Evolutionary conservation across 768 basidiomycete genomes (phyloP).

Genomic region (Lactarius hatsudake): DNA sequence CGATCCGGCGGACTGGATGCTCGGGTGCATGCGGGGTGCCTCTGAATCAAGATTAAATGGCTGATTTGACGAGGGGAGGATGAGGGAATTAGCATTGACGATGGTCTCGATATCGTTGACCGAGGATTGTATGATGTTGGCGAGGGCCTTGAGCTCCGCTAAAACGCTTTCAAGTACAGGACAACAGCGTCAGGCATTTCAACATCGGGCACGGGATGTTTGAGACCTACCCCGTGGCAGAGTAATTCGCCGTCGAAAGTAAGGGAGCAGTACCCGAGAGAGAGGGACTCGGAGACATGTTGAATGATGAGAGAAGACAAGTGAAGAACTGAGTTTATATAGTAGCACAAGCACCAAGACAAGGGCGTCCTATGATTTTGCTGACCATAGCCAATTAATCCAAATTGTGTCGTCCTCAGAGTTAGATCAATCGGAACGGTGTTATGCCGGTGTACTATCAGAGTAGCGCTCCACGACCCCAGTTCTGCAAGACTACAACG

Average conservation of each 20-base stretch:
- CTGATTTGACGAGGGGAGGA: background rate
- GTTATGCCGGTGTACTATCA: no score
- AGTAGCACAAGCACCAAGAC: no score
- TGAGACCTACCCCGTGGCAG: background rate
- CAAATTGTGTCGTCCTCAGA: no score
- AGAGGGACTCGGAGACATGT: background rate
- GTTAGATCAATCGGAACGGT: no score
- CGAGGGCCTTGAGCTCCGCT: constrained; percentile 5
- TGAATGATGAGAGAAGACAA: background rate
- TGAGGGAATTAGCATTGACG: background rate
- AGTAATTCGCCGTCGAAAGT: background rate
- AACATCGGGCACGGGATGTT: background rate
- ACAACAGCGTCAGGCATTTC: background rate
- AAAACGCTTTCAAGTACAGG: background rate
- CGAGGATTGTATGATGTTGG: constrained; percentile 5
- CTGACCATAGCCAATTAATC: no score
- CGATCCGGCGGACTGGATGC: background rate
- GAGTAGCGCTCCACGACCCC: no score
- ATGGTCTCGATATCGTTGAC: background rate
- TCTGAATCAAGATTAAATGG: background rate
- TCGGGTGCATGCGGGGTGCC: background rate
- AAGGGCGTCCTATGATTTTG: no score
- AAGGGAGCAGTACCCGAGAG: background rate
- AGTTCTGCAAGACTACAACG: no score
- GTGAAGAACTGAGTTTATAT: background rate